phyloP scores from a whole-genome alignment of 768 basidiomycete species.

The Dacryopinax spathularia region DNA sequence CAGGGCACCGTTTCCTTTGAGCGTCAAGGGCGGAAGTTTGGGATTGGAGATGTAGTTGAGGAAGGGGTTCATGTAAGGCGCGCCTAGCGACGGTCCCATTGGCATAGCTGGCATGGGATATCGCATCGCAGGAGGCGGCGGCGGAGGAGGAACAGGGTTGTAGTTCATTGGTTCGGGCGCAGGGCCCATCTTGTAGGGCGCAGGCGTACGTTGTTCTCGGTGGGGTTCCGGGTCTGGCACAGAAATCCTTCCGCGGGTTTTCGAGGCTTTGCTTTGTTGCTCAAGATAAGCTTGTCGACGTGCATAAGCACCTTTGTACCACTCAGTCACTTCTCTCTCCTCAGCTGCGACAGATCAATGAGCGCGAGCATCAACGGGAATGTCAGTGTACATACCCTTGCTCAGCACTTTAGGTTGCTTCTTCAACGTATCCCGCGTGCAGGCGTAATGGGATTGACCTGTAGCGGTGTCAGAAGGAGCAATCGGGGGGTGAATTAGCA shows the following conservation, averaged over 20 bases:
- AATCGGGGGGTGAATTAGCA: neutral
- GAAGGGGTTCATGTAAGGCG: neutral
- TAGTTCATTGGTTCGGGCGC: neutral
- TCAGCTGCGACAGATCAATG: neutral
- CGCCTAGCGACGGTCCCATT: neutral
- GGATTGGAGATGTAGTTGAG: neutral
- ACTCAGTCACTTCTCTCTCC: neutral
- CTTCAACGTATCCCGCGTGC: neutral
- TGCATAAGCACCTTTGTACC: neutral
- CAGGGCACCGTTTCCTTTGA: neutral
- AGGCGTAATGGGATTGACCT: neutral
- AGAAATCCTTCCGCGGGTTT: neutral
- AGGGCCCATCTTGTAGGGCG: neutral
- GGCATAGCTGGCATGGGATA: neutral
- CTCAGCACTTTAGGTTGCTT: neutral
- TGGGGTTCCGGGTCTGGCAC: neutral
- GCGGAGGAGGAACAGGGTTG: no score
- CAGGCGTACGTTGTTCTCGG: neutral
- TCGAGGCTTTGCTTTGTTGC: neutral
- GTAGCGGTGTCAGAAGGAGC: neutral
- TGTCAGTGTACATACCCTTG: neutral
- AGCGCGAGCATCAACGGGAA: neutral
- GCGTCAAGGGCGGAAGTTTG: neutral
- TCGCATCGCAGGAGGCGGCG: neutral
- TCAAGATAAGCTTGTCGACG: neutral